Base-by-base conservation (phyloP, 306 rosid species). In the Corylus heterophylla region DNA sequence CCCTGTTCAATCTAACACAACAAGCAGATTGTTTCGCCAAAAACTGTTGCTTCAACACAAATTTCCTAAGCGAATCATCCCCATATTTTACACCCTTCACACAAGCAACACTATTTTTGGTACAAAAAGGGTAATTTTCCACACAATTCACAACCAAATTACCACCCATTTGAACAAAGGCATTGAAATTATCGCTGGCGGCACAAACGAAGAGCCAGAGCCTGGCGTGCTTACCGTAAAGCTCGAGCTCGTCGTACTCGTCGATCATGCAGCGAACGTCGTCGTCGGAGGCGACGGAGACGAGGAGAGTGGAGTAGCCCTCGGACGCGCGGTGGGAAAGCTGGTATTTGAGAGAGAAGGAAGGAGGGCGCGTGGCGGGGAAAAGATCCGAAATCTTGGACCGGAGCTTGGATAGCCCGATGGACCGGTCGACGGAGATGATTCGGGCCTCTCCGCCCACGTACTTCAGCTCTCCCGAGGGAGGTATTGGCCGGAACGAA, bases 131-230 rank as follows among this genome's bases (percentile, higher is more conserved):
- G 35, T 37, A 67, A 51, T 70, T 63, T 4, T 54, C 20, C 62
- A 18, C 58, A 29, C 70, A 47, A 78, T 69, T 78, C 37, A 55
- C 70, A 29, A 17, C 7, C 74, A 52, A 52, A 18, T 48, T 37
- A 51, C 17, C 61, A 27, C 16, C 51, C 11, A 7, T 48, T 8
- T 48, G 8, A 48, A 48, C 12, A 48, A 48, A 7, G 51, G 12
- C 12, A 48, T 52, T 52, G 56, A 2, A 69, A 17, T 22, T 18
- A n/a, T 1, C 62, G 18, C 49, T n/a, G 50, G 73, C 45, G 50
- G 73, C 47, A 68, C 82, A 83, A 69, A 83, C 86, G 27, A 73
- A 83, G 17, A 83, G 31, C 82, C 82, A 69, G 76, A 83, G 86
- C 42, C 82, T 68, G 2, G 68, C 55, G 50, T 55, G 14, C 76